These are phyloP conservation scores for Pascua guehoae DNA, from an alignment of 1,284 basidiomycete species.

Conservation along the genomic window DNA sequence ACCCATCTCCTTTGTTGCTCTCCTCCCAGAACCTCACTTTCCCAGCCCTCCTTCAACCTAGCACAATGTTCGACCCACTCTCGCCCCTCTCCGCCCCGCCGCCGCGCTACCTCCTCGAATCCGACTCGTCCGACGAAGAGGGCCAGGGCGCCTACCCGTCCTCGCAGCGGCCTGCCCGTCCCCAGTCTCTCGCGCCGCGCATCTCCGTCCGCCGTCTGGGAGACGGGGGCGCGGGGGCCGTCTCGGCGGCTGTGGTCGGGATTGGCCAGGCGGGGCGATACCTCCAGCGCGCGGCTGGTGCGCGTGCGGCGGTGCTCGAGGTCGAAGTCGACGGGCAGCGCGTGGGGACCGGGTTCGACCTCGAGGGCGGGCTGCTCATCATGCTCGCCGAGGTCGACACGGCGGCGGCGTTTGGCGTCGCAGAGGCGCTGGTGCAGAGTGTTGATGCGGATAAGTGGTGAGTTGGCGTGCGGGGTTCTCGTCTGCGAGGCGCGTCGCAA, in stretches of 20 bases:
- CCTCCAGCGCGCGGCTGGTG: constrained; percentile 15
- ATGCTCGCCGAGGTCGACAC: constrained; percentile 13
- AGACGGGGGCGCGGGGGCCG: not conserved
- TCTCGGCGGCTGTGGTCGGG: constrained; percentile 21
- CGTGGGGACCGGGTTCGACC: constrained; percentile 14
- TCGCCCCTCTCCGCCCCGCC: constrained; percentile 33
- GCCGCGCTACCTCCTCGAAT: constrained; percentile 45
- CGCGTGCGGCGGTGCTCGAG: constrained; percentile 8
- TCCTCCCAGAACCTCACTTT: not conserved
- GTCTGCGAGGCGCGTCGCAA: not conserved
- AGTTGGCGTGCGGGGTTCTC: not conserved
- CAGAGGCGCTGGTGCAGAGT: not conserved
- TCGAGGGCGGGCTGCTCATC: constrained; percentile 16
- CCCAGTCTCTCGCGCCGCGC: not conserved
- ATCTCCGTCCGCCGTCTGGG: not conserved
- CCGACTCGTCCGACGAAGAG: constrained; percentile 46
- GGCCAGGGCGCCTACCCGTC: constrained; percentile 37
- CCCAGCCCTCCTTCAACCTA: not conserved
- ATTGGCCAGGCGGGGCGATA: constrained; percentile 38
- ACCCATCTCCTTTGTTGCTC: not conserved
- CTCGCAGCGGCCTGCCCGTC: not conserved
- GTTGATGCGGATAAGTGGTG: constrained; percentile 11
- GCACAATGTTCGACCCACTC: constrained; percentile 38
- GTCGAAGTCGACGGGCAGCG: constrained; percentile 12
- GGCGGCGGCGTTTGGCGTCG: constrained; percentile 5